Base-by-base conservation (phyloP, 2,329 filamentous ascomycete species). In the Ascochyta viciae-villosae region DNA sequence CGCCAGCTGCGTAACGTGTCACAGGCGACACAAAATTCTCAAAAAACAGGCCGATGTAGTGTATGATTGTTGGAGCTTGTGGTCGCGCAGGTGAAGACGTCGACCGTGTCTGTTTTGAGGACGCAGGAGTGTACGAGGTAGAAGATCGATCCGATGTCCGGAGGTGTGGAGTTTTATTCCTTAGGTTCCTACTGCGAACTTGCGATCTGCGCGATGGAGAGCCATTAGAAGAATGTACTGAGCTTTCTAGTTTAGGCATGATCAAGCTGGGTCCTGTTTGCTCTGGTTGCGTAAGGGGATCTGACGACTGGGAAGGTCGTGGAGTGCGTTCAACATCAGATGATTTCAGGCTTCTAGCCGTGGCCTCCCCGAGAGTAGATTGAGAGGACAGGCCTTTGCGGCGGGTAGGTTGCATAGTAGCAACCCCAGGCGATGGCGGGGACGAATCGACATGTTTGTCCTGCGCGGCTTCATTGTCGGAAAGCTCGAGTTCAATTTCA, bases 1-100 rank as follows among this genome's bases (percentile, higher is more conserved):
- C 78, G 27, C 84, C 84, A 2, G 84, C 59, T 3, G 78, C 54
- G 81, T 87, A 90, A 8, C 60, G 67, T 12, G 79, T 31, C 2
- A 77, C 27, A 1, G 80, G 78, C 4, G 54, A 64, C 2, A 74
- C 29, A 6, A 77, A 48, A 15, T 73, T 71, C 3, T 63, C 34
- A 68, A 71, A 78, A 15, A 76, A 38, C 1, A 72, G 55, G 8
- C 59, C 53, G 22, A 71, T 31, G 41, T 69, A 72, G 39, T 67
- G 51, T 60, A 63, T 65, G 10, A 64, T 63, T 10, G 60, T 57
- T 1, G 64, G 49, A 6, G 57, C 58, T 49, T 63, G 52, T 42
- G 60, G 41, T n/a, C 57, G 52, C 24, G 43, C 47, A 35, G 49
- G 38, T 23, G 22, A 13, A 5, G 26, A 4, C 5, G 10, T 10